Conservation (phyloP, 768 basidiomycete genomes). For the Serendipita indica region DNA sequence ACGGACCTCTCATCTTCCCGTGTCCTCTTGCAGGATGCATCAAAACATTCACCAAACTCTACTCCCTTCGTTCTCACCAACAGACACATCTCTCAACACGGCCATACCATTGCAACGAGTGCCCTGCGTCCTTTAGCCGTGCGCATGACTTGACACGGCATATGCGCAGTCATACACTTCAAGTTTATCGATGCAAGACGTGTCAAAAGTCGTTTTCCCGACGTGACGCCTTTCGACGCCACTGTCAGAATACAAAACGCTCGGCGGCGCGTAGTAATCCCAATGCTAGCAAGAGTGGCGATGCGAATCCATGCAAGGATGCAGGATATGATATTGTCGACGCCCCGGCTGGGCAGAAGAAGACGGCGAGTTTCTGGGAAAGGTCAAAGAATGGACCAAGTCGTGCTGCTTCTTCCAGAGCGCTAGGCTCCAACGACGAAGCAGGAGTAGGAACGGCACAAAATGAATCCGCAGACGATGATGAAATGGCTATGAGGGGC, state of each 20-base stretch:
- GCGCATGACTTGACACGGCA: constrained; percentile 15
- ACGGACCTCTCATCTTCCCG: constrained; percentile 26
- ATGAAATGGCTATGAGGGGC: too few relatives aligned
- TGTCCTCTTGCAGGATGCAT: constrained; percentile 50
- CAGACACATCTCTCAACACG: constrained; percentile 49
- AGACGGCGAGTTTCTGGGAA: not conserved
- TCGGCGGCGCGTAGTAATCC: constrained; percentile 26
- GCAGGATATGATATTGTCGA: not conserved
- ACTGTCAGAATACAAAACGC: constrained; percentile 41
- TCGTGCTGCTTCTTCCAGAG: too few relatives aligned
- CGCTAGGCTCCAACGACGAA: too few relatives aligned
- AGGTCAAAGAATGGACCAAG: too few relatives aligned
- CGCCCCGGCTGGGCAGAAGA: not conserved
- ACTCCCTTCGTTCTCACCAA: constrained; percentile 56
- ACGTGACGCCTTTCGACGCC: constrained; percentile 29
- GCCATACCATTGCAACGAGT: constrained; percentile 38
- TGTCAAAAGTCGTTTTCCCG: constrained; percentile 29
- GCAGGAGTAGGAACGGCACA: too few relatives aligned
- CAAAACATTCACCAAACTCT: constrained; percentile 56
- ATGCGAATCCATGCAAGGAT: not conserved
- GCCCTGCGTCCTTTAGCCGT: constrained; percentile 12
- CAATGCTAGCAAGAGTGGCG: not conserved
- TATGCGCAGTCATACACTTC: constrained; percentile 40
- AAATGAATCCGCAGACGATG: too few relatives aligned
- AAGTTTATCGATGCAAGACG: constrained; percentile 9